Percentiles rank a stretch among this genome's conserved stretches.
Conservation (phyloP, 345 rosid genomes). For the Trapa incisa region DNA sequence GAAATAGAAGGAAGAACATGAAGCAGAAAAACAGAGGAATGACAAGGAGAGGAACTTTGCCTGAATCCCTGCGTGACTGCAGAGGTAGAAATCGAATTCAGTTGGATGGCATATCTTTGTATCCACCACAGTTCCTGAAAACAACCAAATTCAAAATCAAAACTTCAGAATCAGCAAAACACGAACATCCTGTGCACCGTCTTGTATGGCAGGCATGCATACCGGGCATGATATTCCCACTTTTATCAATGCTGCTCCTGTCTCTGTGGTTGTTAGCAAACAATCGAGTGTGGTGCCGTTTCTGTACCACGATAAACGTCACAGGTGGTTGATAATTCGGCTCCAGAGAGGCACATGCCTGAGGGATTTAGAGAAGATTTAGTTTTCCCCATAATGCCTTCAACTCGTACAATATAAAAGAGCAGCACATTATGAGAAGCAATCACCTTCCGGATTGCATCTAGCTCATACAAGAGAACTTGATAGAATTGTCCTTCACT, state of each 20-base stretch:
- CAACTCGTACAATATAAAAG: background rate
- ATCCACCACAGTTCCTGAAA: slow-evolving; percentile 88
- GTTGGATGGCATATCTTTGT: slow-evolving; percentile 93
- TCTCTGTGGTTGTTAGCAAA: slow-evolving; percentile 91
- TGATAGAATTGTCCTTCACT: slow-evolving; percentile 88
- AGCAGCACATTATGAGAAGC: background rate
- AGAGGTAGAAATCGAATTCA: slow-evolving; percentile 91
- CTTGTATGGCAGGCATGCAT: background rate
- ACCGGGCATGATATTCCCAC: slow-evolving; percentile 96
- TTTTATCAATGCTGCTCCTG: slow-evolving; percentile 75
- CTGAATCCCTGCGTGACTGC: slow-evolving; percentile 99
- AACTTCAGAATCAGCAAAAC: background rate
- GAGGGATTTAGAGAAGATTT: background rate
- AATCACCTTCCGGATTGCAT: slow-evolving; percentile 27
- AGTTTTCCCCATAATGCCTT: background rate
- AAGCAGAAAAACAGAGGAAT: background rate
- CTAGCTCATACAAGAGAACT: slow-evolving; percentile 35
- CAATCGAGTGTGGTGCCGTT: slow-evolving; percentile 89
- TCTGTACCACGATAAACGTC: slow-evolving; percentile 96
- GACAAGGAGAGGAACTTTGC: slow-evolving; percentile 21
- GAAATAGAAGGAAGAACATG: background rate
- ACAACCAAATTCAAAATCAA: background rate
- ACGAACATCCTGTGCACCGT: background rate
- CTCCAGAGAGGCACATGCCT: slow-evolving; percentile 86
- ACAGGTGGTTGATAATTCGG: slow-evolving; percentile 96